A percentile compares a stretch with the other conserved stretches of the same genome.
Evolutionary conservation across 129 eudicot genomes (phyloP).

Genomic region (Flaveria sonorensis): DNA sequence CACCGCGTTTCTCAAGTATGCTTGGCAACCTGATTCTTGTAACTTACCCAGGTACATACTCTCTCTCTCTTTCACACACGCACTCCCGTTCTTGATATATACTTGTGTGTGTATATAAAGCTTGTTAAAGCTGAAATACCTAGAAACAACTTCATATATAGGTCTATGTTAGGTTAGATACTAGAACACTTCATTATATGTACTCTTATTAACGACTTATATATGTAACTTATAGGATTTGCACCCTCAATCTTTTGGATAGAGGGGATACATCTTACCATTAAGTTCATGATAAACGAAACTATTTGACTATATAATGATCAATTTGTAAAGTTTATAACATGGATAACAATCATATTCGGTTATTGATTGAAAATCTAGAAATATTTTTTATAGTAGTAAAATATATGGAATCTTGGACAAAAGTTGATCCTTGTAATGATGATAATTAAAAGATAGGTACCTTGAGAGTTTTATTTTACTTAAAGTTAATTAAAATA

Average conservation of each 20-base stretch:
- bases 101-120: neutral
- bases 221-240: no score
- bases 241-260: no score
- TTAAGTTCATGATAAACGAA: neutral
- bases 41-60: conserved; percentile 66
- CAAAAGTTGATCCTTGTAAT: conserved; percentile 15
- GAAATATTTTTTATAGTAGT: neutral
- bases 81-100: neutral
- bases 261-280: no score
- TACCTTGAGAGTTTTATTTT: conserved; percentile 10
- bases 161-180: neutral
- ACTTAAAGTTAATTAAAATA: conserved; percentile 7
- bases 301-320: neutral
- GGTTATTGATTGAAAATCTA: neutral
- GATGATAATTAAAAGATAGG: neutral
- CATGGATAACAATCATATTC: neutral
- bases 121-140: no score
- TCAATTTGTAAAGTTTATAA: neutral
- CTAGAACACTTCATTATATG: neutral
- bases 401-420: conserved; percentile 27
- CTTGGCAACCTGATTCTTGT: conserved; percentile 80
- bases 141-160: neutral
- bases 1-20: conserved; percentile 61
- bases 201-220: no score
- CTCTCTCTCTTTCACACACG: neutral